A percentile compares a stretch with the other conserved stretches of the same genome.
Evolutionary conservation across 2,329 filamentous ascomycete genomes (phyloP).

Genomic region (Stachybotrys chartarum): DNA sequence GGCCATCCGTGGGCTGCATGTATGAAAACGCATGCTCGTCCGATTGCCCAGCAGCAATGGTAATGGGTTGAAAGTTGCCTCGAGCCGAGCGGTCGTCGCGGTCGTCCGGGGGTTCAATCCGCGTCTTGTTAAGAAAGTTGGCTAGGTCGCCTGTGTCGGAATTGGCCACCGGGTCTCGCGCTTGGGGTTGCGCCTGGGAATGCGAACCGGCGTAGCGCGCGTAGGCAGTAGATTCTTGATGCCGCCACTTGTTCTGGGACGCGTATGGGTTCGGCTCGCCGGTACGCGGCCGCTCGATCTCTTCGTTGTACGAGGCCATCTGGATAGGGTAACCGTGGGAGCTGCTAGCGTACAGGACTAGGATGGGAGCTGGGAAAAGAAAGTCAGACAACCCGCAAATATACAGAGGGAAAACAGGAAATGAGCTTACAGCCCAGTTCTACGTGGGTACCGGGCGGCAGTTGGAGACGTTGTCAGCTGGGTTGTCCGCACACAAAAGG

Average conservation of each 20-base stretch:
- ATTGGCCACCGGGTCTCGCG: constrained; percentile 23
- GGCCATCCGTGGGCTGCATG: constrained; percentile 6
- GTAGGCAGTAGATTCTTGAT: constrained; percentile 54
- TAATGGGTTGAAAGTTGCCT: constrained; percentile 39
- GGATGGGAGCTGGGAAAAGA: background rate
- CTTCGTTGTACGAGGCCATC: constrained; percentile 10
- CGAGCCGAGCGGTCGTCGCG: constrained; percentile 16
- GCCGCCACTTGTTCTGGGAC: constrained; percentile 53
- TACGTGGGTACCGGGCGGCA: background rate
- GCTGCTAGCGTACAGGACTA: no score
- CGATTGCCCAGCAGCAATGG: constrained; percentile 30
- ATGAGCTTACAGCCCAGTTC: background rate
- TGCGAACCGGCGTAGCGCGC: constrained; percentile 36
- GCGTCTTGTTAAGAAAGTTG: constrained; percentile 47
- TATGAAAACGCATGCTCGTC: constrained; percentile 21
- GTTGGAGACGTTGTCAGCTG: background rate
- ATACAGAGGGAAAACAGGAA: background rate
- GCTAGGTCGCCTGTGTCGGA: constrained; percentile 44
- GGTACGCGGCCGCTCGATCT: background rate
- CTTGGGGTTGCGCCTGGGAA: constrained; percentile 13
- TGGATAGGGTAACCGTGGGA: background rate
- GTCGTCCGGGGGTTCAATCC: constrained; percentile 35
- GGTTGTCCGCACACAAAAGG: background rate
- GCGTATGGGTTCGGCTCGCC: constrained; percentile 44
- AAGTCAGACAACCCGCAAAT: background rate